A percentile compares a stretch with the other conserved stretches of the same genome.
These are phyloP conservation scores for Mycena filopes DNA, from an alignment of 768 basidiomycete genomes.

Conservation along the genomic window DNA sequence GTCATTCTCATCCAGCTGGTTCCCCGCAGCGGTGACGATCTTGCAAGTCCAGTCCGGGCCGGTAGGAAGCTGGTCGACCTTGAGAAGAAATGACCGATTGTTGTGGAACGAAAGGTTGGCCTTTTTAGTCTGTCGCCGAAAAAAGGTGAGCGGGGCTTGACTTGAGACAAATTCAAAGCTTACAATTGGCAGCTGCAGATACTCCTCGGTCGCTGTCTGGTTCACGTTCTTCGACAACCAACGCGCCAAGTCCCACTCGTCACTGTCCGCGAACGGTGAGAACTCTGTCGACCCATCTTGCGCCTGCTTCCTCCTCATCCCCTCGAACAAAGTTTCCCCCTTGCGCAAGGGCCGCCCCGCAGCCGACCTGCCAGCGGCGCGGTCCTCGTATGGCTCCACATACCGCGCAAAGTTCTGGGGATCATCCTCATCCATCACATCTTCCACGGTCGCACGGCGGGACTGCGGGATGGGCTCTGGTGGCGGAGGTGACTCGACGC, in stretches of 20 bases:
- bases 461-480: background rate
- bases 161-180: background rate
- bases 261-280: constrained; percentile 39
- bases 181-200: constrained; percentile 35
- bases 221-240: constrained; percentile 42
- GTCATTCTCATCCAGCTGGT: background rate
- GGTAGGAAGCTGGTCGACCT: constrained; percentile 34
- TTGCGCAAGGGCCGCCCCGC: background rate
- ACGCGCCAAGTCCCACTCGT: constrained; percentile 17
- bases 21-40: constrained; percentile 34
- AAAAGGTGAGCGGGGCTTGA: background rate
- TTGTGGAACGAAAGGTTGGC: constrained; percentile 2
- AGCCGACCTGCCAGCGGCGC: background rate
- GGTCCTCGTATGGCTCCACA: background rate
- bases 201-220: constrained; percentile 41
- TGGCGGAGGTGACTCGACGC: background rate
- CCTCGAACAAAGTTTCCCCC: constrained; percentile 22
- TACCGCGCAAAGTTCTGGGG: background rate
- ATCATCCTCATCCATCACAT: background rate
- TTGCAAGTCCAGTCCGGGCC: constrained; percentile 39
- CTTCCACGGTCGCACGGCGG: background rate
- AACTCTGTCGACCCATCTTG: constrained; percentile 28
- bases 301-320: constrained; percentile 3
- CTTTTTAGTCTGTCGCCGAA: background rate
- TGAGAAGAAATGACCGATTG: constrained; percentile 29